Evolutionary conservation across 805 yeast genomes (phyloP), one percentile per base, ranked within the genome.

Genomic region (Myxozyma neotropica): DNA sequence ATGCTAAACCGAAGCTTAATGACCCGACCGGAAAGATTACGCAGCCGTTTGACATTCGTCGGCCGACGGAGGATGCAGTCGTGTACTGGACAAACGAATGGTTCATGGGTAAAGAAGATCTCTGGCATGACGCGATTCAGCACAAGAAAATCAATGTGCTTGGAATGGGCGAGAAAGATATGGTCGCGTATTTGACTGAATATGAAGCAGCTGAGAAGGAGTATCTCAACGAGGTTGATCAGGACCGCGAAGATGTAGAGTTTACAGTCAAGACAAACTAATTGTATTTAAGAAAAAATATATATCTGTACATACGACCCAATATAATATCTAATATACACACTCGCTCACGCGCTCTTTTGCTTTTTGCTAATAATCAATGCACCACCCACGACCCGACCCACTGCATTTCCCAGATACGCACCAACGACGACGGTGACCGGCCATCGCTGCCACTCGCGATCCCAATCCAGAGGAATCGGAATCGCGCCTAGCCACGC

Each of bases 401-500:
- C 97, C 1, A 81, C 66, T 29, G 83, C 77, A 1, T 85, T 81
- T n/a, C 97, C 97, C 0, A 78, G 33, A 68, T 89, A 89, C 0
- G 85, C 84, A 1, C 98, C 97, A 7, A 82, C 78, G 13, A 93
- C 77, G 44, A 93, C 79, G 0, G 98, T 93, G 55, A 90, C 82
- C 5, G 99, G 99, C 95, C 97, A 93, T 54, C 79, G 81, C 73
- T 93, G 99, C 99, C 99, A 93, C 26, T 87, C 89, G 68, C 98
- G 80, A 72, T 93, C 99, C 99, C 99, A 93, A 73, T 93, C 99
- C 59, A 94, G 78, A 0, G 98, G 97, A 59, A 94, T 91, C 0
- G 96, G 98, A 38, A 89, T 73, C 2, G 93, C 96, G 15, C 98
- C 97, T 0, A 90, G 66, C 98, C 98, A 93, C 5, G 92, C 84